phyloP scores from a whole-genome alignment of 371 early-diverging fungal genomes.

The Sporodiniella umbellata region DNA sequence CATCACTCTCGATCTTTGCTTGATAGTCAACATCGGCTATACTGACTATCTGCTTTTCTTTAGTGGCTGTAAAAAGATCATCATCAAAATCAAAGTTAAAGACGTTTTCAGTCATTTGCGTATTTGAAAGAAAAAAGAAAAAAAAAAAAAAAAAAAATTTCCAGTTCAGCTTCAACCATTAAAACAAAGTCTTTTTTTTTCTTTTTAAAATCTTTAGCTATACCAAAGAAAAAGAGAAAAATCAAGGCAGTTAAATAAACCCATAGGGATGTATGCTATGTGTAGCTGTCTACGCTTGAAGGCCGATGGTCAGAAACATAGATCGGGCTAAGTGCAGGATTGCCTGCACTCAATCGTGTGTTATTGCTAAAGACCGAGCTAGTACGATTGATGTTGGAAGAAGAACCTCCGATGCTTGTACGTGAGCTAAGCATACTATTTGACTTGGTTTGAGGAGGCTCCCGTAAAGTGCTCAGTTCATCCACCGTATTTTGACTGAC shows the following conservation, averaged over 20 bases:
- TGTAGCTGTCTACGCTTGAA: slow-evolving; percentile 40
- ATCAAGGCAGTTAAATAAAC: no score
- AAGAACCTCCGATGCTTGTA: slow-evolving; percentile 29
- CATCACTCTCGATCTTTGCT: slow-evolving; percentile 43
- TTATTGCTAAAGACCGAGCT: slow-evolving; percentile 29
- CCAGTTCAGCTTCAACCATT: no score
- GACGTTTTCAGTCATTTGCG: slow-evolving; percentile 9
- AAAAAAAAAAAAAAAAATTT: no score
- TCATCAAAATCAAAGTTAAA: slow-evolving; percentile 44
- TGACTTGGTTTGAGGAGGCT: slow-evolving; percentile 45
- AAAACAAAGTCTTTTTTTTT: slow-evolving; percentile 13
- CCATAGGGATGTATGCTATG: background rate
- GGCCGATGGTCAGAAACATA: slow-evolving; percentile 43
- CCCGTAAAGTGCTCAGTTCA: slow-evolving; percentile 65
- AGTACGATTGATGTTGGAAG: slow-evolving; percentile 19
- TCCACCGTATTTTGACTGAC: slow-evolving; percentile 73
- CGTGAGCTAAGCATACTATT: slow-evolving; percentile 53
- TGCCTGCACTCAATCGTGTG: slow-evolving; percentile 22
- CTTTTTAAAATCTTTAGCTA: no score
- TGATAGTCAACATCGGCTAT: slow-evolving; percentile 24
- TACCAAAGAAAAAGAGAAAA: no score
- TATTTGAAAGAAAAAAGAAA: background rate
- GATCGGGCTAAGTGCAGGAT: slow-evolving; percentile 15
- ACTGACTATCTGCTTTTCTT: slow-evolving; percentile 18
- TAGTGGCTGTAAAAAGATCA: slow-evolving; percentile 34